A percentile compares a stretch with the other conserved stretches of the same genome.
Evolutionary conservation across 495 filamentous ascomycete species (phyloP).

Genomic region (Aspergillus nanangensis): DNA sequence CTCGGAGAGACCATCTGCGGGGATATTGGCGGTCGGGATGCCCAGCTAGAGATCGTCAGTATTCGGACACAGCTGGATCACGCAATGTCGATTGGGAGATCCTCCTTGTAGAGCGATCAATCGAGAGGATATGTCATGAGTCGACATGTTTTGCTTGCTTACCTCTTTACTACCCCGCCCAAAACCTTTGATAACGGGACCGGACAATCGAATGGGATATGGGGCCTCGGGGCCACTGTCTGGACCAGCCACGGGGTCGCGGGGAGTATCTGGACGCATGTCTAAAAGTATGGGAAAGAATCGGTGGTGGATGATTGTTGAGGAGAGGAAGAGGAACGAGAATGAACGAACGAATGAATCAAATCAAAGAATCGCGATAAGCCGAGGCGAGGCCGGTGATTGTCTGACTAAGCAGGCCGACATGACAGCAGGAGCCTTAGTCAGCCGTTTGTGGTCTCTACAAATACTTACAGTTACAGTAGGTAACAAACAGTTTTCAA

Average conservation of each 20-base stretch:
- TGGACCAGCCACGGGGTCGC: slow-evolving; percentile 63
- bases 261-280: slow-evolving; percentile 43
- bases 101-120: too few relatives aligned
- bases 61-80: slow-evolving; percentile 4
- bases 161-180: slow-evolving; percentile 89
- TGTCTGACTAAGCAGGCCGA: too few relatives aligned
- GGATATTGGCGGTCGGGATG: slow-evolving; percentile 96
- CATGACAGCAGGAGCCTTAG: too few relatives aligned
- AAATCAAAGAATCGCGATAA: too few relatives aligned
- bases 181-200: slow-evolving; percentile 87
- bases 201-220: slow-evolving; percentile 76
- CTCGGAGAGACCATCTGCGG: slow-evolving; percentile 69
- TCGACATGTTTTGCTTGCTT: slow-evolving; percentile 1
- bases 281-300: background rate
- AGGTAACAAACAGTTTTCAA: too few relatives aligned
- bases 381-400: too few relatives aligned
- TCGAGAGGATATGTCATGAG: background rate
- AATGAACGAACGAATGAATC: background rate
- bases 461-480: too few relatives aligned
- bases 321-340: background rate
- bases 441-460: too few relatives aligned
- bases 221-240: slow-evolving; percentile 67
- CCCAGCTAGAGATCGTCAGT: slow-evolving; percentile 55
- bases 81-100: too few relatives aligned
- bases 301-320: background rate